Evolutionary conservation across 495 filamentous ascomycete species (phyloP), one percentile per base, ranked within the genome.

Genomic region (Penicillium antarcticum): DNA sequence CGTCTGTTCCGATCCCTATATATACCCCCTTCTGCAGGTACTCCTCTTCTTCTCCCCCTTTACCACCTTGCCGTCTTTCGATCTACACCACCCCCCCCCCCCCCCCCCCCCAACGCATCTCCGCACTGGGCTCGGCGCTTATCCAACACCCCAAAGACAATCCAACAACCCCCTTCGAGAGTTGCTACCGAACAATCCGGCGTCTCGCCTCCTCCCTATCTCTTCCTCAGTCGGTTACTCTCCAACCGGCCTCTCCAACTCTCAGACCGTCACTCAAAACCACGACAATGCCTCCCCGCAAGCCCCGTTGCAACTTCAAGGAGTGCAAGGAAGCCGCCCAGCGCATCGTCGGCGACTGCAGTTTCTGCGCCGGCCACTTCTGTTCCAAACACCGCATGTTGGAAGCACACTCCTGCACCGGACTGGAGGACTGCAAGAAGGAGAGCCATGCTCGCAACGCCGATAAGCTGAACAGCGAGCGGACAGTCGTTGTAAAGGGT

Each of bases 381-480:
- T 98, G 94, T 74, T 89, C 87, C 45, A 91, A 89, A 75, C 94
- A 98, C 74, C 79, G 94, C 13, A 82, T 97, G 70, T 69, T 97
- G 41, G 94, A 98, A 72, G 86, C 89, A 53, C 94, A 98, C 74
- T 87, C 88, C 66, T 98, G 94, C 73, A 82, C 78, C 51, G 91
- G 91, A n/a, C 75, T 98, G 52, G 95, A 97, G 73, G 87, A 96
- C 72, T 96, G 91, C 80, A 97, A 96, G 81, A 91, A 94, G 77
- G 90, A 95, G 68, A 87, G 85, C 14, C 88, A 95, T 70, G 91
- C 92, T 66, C 82, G 88, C 44, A 98, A 98, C 63, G 87, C 87
- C 51, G 87, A 90, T 61, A 92, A 94, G 77, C 74, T 97, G 65
- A 89, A 96, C 68, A 80, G 82, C 36, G 92, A 97, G 77, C 79